Conservation (phyloP, 2,329 filamentous ascomycete species). For the Colletotrichum graminicola region DNA sequence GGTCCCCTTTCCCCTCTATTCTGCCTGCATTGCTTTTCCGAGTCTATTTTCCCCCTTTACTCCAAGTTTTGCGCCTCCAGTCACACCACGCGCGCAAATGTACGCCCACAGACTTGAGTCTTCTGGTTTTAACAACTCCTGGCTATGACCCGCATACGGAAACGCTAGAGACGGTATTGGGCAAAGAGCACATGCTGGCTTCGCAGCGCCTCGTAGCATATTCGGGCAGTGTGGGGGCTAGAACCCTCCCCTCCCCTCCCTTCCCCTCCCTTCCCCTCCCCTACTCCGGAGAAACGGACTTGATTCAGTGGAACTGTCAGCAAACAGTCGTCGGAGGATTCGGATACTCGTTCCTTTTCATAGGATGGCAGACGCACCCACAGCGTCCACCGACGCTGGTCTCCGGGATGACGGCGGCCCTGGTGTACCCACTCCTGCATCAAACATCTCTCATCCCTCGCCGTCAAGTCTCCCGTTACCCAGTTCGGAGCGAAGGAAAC, state of each 20-base stretch:
- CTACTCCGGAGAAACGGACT: slow-evolving; percentile 33
- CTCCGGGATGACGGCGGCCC: slow-evolving; percentile 2
- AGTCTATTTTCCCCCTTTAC: slow-evolving; percentile 1
- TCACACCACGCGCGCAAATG: slow-evolving; percentile 5
- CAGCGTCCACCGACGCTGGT: slow-evolving; percentile 7
- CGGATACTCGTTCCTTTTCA: slow-evolving; percentile 25
- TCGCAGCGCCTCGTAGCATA: slow-evolving; percentile 2
- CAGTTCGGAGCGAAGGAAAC: slow-evolving; percentile 18
- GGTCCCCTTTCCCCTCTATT: neutral
- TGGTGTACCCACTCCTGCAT: slow-evolving; percentile 23
- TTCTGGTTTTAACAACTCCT: neutral
- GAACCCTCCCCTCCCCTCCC: neutral
- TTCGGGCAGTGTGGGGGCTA: neutral
- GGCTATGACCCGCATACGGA: neutral
- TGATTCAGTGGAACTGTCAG: slow-evolving; percentile 32
- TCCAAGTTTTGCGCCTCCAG: slow-evolving; percentile 13
- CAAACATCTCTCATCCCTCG: slow-evolving; percentile 20
- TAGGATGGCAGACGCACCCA: slow-evolving; percentile 34
- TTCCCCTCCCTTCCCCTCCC: neutral
- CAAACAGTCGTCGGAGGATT: slow-evolving; percentile 31
- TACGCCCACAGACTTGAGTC: neutral
- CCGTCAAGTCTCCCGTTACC: neutral
- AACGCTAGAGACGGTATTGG: neutral
- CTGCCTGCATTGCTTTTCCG: slow-evolving; percentile 17
- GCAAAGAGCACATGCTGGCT: neutral